These are phyloP conservation scores for Colletotrichum sp. DNA, from an alignment of 2,329 filamentous ascomycete genomes.

Conservation along the genomic window DNA sequence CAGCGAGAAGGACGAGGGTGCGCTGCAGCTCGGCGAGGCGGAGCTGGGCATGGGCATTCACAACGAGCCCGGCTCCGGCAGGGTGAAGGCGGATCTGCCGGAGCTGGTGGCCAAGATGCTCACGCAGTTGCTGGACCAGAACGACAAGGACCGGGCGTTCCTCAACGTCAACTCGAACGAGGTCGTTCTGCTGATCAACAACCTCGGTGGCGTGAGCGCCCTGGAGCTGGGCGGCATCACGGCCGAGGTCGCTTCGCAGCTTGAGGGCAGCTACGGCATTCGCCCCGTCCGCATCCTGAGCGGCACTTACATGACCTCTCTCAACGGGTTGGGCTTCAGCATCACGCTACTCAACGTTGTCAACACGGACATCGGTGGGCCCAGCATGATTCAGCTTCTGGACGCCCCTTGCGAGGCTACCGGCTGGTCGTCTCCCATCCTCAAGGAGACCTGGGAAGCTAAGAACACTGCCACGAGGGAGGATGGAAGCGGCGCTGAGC, in stretches of 20 bases:
- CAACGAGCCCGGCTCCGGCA: constrained; percentile 67
- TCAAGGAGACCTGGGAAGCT: constrained; percentile 67
- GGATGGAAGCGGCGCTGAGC: constrained; percentile 33
- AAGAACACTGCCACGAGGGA: constrained; percentile 54
- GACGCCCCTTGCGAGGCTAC: constrained; percentile 73
- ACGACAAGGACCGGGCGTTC: constrained; percentile 75
- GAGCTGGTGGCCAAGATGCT: constrained; percentile 70
- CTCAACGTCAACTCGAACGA: constrained; percentile 66
- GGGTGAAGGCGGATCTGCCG: constrained; percentile 56
- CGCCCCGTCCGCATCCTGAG: constrained; percentile 68
- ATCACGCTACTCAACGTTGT: constrained; percentile 72
- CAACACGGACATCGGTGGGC: constrained; percentile 61
- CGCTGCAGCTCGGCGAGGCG: constrained; percentile 59
- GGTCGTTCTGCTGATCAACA: constrained; percentile 75
- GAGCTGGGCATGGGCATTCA: constrained; percentile 81
- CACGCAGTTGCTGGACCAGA: constrained; percentile 67
- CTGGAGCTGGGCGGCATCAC: constrained; percentile 77
- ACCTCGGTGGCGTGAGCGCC: constrained; percentile 75
- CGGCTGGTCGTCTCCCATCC: constrained; percentile 72
- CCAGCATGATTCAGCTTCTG: constrained; percentile 71
- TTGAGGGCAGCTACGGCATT: constrained; percentile 62
- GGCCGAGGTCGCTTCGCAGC: constrained; percentile 69
- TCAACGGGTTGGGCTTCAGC: constrained; percentile 79
- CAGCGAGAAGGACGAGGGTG: constrained; percentile 54
- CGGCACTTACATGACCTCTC: constrained; percentile 79